Evolutionary conservation across 306 rosid species (phyloP).

Genomic region (Cicer chorassanicum): DNA sequence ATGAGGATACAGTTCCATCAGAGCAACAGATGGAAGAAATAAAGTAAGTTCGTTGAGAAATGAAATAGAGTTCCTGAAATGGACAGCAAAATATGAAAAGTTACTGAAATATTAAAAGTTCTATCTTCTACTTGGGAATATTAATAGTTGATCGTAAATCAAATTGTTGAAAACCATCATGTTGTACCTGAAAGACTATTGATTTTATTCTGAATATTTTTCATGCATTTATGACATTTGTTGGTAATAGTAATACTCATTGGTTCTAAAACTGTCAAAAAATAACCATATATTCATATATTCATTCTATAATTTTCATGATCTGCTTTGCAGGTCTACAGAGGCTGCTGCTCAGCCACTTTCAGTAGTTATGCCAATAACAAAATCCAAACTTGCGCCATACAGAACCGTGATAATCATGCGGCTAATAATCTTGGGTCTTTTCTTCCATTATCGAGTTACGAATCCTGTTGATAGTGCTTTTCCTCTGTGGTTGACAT

Average conservation of each 20-base stretch:
- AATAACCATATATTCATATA: not conserved
- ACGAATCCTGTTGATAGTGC: constrained; percentile 95
- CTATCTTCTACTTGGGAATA: not conserved
- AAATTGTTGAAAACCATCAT: constrained; percentile 2
- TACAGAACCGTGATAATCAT: constrained; percentile 75
- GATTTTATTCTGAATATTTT: constrained; percentile 8
- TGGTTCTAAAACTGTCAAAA: constrained; percentile 14
- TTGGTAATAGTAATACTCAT: not conserved
- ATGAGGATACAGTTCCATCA: constrained; percentile 62
- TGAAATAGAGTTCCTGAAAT: constrained; percentile 8
- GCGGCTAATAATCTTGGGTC: constrained; percentile 76
- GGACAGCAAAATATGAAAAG: not conserved
- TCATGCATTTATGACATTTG: constrained; percentile 18
- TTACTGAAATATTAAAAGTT: no score
- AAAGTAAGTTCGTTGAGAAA: constrained; percentile 55
- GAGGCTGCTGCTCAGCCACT: constrained; percentile 65
- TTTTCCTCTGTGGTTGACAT: constrained; percentile 90
- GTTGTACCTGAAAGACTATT: constrained; percentile 6
- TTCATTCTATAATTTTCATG: constrained; percentile 17
- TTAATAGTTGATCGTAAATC: no score
- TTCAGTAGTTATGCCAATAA: constrained; percentile 67
- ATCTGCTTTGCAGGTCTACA: constrained; percentile 62
- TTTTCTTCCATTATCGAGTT: constrained; percentile 93
- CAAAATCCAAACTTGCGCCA: constrained; percentile 71
- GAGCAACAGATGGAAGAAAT: constrained; percentile 84